A percentile compares a stretch with the other conserved stretches of the same genome.
Evolutionary conservation across 768 basidiomycete species (phyloP).

Genomic region (Kwoniella dendrophila): DNA sequence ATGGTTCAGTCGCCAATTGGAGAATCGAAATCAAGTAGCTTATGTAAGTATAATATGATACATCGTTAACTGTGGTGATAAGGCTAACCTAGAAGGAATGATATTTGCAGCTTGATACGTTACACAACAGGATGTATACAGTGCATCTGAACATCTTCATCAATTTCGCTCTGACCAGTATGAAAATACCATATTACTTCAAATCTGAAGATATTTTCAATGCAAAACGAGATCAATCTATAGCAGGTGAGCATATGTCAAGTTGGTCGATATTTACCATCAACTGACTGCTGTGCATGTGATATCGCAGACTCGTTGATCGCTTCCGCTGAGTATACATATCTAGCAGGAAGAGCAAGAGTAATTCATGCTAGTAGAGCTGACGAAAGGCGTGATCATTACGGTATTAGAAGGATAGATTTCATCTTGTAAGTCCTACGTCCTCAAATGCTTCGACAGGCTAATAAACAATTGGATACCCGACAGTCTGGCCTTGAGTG

Average conservation of each 20-base stretch:
- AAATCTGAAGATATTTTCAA: conserved; percentile 36
- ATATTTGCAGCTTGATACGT: conserved; percentile 63
- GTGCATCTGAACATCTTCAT: conserved; percentile 85
- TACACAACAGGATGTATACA: conserved; percentile 65
- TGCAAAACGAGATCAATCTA: not conserved
- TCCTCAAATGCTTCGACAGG: not conserved
- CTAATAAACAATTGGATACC: not conserved
- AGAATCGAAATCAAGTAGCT: conserved; percentile 74
- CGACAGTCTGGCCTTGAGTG: conserved; percentile 38
- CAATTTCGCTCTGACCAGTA: conserved; percentile 75
- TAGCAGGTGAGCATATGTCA: conserved; percentile 26
- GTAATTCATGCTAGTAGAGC: conserved; percentile 33
- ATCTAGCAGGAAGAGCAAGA: conserved; percentile 40
- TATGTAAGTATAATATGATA: conserved; percentile 58
- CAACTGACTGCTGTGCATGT: not conserved
- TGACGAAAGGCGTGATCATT: conserved; percentile 21
- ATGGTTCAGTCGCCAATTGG: conserved; percentile 60
- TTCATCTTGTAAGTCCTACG: conserved; percentile 39
- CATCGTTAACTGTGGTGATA: not conserved
- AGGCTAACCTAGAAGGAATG: conserved; percentile 1
- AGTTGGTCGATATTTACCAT: not conserved
- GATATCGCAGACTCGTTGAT: conserved; percentile 20
- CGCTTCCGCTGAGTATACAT: conserved; percentile 39
- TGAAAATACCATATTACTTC: conserved; percentile 85
- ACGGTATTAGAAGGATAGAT: conserved; percentile 22